phyloP scores from a whole-genome alignment of 495 filamentous ascomycete species.

The Chaetomium tenue region DNA sequence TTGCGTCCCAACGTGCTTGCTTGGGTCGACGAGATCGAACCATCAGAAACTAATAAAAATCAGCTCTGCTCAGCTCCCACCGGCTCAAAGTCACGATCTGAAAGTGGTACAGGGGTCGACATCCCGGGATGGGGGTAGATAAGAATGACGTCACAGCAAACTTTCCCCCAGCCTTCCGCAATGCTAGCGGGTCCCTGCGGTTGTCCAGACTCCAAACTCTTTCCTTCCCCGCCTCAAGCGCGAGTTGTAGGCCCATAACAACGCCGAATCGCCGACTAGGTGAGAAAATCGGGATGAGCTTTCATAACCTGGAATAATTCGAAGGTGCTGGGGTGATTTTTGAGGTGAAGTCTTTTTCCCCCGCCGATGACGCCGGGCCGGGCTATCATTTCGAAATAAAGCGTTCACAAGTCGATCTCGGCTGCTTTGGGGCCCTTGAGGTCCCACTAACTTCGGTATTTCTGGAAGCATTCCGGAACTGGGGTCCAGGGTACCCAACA shows the following conservation, averaged over 20 bases:
- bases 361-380: no score
- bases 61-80: background rate
- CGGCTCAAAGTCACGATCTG: slow-evolving; percentile 7
- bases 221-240: background rate
- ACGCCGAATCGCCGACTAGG: background rate
- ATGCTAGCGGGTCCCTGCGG: background rate
- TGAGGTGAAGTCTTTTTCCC: no score
- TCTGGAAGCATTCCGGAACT: slow-evolving; percentile 13
- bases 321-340: background rate
- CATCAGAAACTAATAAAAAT: background rate
- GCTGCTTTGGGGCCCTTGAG: background rate
- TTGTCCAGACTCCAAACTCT: slow-evolving; percentile 2
- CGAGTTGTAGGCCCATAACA: background rate
- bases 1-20: background rate
- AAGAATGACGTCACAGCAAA: slow-evolving; percentile 23
- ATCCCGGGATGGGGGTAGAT: slow-evolving; percentile 19
- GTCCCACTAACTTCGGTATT: background rate
- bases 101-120: slow-evolving; percentile 21
- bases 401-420: background rate
- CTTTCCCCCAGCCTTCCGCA: background rate
- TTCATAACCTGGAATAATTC: background rate
- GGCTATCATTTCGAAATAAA: background rate
- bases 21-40: background rate
- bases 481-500: background rate
- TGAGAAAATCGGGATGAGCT: background rate